Evolutionary conservation across 768 basidiomycete genomes (phyloP).

Genomic region (Amanita exitialis): DNA sequence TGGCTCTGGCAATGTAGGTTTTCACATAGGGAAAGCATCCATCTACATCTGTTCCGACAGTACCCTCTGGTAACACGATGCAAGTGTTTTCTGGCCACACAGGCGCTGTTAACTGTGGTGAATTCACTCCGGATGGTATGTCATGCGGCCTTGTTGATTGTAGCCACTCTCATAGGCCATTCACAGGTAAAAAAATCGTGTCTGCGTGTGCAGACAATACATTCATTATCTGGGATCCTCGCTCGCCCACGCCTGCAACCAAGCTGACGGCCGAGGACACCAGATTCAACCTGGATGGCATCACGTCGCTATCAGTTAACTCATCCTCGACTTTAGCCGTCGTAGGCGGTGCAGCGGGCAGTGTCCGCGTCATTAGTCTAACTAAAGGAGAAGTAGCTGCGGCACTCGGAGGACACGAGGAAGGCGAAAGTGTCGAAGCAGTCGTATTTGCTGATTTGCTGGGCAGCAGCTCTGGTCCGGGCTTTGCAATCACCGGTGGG

Average conservation of each 20-base stretch:
- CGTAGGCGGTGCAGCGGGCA: conserved; percentile 79
- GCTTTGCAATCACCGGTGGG: conserved; percentile 73
- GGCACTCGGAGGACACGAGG: conserved; percentile 72
- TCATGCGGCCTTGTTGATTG: neutral
- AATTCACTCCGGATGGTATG: conserved; percentile 85
- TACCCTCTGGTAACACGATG: conserved; percentile 92
- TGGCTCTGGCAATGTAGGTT: conserved; percentile 97
- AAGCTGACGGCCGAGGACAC: conserved; percentile 65
- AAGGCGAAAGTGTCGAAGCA: conserved; percentile 84
- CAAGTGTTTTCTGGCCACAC: conserved; percentile 92
- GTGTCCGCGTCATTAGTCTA: conserved; percentile 80
- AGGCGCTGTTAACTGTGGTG: conserved; percentile 73
- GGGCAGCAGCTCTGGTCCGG: conserved; percentile 40
- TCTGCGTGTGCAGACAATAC: conserved; percentile 78
- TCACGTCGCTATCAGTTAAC: conserved; percentile 83
- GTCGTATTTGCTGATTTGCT: conserved; percentile 71
- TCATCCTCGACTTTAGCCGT: conserved; percentile 83
- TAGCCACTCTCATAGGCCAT: conserved; percentile 1
- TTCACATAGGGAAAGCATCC: neutral
- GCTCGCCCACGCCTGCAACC: conserved; percentile 65
- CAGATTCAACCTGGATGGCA: conserved; percentile 72
- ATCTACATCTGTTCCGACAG: conserved; percentile 26
- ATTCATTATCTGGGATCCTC: conserved; percentile 89
- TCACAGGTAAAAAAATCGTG: conserved; percentile 74
- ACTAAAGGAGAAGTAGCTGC: conserved; percentile 77